Conservation (phyloP, 345 rosid species). For the Eucalyptus cloeziana region DNA sequence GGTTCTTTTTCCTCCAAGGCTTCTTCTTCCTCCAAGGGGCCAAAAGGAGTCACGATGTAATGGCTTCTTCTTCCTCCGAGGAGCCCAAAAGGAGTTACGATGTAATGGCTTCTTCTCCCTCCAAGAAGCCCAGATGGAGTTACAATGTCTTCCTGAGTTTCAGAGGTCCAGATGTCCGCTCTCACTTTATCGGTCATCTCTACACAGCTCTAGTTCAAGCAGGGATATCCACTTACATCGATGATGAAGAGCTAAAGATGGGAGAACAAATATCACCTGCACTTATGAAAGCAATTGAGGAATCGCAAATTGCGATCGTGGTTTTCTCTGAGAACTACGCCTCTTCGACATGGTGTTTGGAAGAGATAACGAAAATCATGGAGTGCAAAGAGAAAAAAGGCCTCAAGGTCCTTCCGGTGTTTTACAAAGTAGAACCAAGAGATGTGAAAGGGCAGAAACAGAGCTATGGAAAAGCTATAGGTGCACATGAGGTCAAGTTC, state of each 20-base stretch:
- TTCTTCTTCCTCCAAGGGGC: too few relatives aligned
- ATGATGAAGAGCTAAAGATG: neutral
- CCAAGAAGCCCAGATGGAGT: neutral
- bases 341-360: neutral
- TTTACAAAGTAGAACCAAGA: too few relatives aligned
- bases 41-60: neutral
- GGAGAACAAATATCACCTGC: neutral
- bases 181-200: neutral
- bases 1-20: neutral
- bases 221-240: neutral
- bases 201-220: rapidly evolving
- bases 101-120: neutral
- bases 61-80: too few relatives aligned
- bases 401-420: too few relatives aligned
- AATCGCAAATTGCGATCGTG: rapidly evolving
- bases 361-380: neutral
- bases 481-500: too few relatives aligned
- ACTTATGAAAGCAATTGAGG: neutral
- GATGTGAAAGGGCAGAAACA: too few relatives aligned
- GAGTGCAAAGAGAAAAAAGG: too few relatives aligned
- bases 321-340: neutral
- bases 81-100: neutral
- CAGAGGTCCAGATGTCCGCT: neutral
- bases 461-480: too few relatives aligned
- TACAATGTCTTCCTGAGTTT: neutral